phyloP scores from a whole-genome alignment of 2,329 filamentous ascomycete genomes.

The Talaromyces amestolkiae region DNA sequence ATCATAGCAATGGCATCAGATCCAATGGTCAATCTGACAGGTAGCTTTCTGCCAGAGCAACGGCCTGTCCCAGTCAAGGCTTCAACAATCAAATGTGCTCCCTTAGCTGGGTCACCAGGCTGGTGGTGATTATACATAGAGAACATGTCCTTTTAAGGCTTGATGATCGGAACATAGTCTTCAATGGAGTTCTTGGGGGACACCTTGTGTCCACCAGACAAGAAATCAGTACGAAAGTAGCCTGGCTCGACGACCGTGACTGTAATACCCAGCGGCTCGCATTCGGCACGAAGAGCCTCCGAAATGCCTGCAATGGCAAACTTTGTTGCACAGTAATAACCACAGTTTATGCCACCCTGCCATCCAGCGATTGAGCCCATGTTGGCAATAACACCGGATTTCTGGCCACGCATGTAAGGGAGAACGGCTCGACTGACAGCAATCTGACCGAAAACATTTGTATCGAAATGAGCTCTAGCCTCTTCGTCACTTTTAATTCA shows the following conservation, averaged over 20 bases:
- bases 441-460: constrained; percentile 16
- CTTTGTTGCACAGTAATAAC: neutral
- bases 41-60: constrained; percentile 4
- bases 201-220: constrained; percentile 7
- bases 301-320: neutral
- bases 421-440: constrained; percentile 14
- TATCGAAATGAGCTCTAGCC: constrained; percentile 14
- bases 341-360: neutral
- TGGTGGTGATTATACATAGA: constrained; percentile 10
- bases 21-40: constrained; percentile 9
- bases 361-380: constrained; percentile 14
- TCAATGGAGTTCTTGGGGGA: constrained; percentile 3
- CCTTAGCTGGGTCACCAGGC: constrained; percentile 15
- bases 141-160: constrained; percentile 3
- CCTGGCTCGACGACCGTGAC: constrained; percentile 11
- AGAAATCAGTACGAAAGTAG: constrained; percentile 16
- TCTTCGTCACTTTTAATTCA: constrained; percentile 5
- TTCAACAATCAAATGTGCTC: constrained; percentile 10
- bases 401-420: constrained; percentile 8
- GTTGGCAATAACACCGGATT: constrained; percentile 11
- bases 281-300: neutral
- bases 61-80: constrained; percentile 13
- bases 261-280: neutral
- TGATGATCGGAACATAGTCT: constrained; percentile 7
- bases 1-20: constrained; percentile 12